These are phyloP conservation scores for Chamaecyparis obtusa DNA, from an alignment of 75 land plant genomes.

Conservation along the genomic window DNA sequence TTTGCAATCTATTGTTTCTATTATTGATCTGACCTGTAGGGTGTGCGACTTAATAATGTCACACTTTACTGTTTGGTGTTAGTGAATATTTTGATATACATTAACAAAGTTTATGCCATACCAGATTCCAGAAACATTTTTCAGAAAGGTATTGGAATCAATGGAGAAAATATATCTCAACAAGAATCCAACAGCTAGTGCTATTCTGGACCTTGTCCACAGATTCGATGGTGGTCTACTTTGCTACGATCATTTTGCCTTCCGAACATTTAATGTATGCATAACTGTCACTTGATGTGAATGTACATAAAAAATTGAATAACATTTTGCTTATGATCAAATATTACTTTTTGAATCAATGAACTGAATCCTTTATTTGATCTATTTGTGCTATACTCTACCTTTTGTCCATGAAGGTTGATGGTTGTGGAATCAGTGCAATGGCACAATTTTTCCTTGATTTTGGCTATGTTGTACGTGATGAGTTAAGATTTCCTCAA, in stretches of 20 bases:
- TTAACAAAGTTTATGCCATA: neutral
- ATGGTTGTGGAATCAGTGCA: conserved; percentile 91
- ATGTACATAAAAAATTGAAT: neutral
- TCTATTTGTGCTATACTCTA: neutral
- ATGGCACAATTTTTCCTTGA: conserved; percentile 83
- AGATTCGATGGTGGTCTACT: conserved; percentile 54
- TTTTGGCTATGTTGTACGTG: conserved; percentile 69
- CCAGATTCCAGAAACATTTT: conserved; percentile 59
- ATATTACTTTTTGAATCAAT: neutral
- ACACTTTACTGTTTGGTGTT: neutral
- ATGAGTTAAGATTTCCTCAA: conserved; percentile 88
- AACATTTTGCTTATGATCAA: neutral
- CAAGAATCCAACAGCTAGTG: conserved; percentile 86
- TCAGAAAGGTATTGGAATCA: conserved; percentile 48
- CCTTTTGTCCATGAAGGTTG: conserved; percentile 43
- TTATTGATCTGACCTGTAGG: neutral
- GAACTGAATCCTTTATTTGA: neutral
- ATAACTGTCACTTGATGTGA: neutral
- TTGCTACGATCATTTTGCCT: conserved; percentile 95
- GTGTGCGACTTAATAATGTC: neutral
- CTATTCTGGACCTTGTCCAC: conserved; percentile 75
- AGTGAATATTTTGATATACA: neutral
- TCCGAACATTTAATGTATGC: conserved; percentile 93
- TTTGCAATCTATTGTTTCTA: neutral
- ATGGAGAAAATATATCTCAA: conserved; percentile 76